Evolutionary conservation across 305 asterid species (phyloP).

Genomic region (Vinca major): DNA sequence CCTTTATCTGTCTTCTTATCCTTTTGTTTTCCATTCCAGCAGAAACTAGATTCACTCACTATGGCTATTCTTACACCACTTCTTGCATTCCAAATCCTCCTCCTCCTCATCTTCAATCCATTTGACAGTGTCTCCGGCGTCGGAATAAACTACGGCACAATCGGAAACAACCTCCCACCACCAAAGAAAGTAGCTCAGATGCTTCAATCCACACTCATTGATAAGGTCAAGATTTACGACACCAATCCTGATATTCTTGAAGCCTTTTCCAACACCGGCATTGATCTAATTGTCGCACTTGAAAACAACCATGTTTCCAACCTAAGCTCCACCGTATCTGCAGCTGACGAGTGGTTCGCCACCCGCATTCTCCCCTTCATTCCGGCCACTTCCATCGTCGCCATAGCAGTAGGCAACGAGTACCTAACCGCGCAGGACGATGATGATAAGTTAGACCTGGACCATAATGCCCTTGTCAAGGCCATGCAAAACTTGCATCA

Average conservation of each 20-base stretch:
- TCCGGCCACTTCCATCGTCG: conserved; percentile 46
- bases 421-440: conserved; percentile 36
- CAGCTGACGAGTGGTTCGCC: conserved; percentile 43
- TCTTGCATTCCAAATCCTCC: conserved; percentile 1
- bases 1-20: too few species aligned
- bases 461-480: conserved; percentile 36
- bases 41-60: not conserved
- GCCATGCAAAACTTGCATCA: conserved; percentile 45
- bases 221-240: conserved; percentile 54
- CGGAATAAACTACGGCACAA: conserved; percentile 55
- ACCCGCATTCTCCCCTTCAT: conserved; percentile 42
- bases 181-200: conserved; percentile 56
- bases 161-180: conserved; percentile 51
- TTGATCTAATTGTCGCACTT: conserved; percentile 46
- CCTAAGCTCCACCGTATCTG: conserved; percentile 29
- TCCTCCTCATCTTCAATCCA: conserved; percentile 16
- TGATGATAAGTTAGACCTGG: conserved; percentile 27
- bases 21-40: too few species aligned
- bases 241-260: conserved; percentile 46
- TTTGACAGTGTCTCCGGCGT: conserved; percentile 23
- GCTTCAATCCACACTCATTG: conserved; percentile 52
- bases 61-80: not conserved
- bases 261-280: conserved; percentile 54
- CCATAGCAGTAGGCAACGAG: conserved; percentile 52
- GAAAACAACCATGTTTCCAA: conserved; percentile 41